Evolutionary conservation across 495 filamentous ascomycete species (phyloP).

Genomic region (Hamigera avellanea): DNA sequence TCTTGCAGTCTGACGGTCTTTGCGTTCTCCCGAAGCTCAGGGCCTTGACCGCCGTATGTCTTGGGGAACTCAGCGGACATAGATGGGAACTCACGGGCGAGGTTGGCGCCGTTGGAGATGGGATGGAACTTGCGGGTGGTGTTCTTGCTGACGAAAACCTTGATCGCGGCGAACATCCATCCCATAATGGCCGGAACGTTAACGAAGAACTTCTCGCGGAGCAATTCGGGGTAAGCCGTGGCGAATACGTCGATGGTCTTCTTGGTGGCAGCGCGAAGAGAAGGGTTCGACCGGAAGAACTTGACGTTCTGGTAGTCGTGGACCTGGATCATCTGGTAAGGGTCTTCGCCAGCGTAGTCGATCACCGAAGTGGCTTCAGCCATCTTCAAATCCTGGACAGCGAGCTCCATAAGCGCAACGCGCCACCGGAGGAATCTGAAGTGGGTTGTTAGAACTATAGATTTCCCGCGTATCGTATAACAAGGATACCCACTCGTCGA

Average conservation of each 20-base stretch:
- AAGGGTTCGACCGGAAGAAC: constrained; percentile 63
- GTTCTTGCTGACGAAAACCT: constrained; percentile 64
- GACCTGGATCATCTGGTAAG: constrained; percentile 79
- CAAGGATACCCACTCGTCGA: constrained; percentile 52
- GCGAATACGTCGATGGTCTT: constrained; percentile 69
- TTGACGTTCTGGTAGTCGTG: constrained; percentile 80
- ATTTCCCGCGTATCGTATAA: background rate
- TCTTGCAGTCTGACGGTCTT: constrained; percentile 19
- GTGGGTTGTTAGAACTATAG: constrained; percentile 6
- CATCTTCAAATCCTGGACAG: constrained; percentile 58
- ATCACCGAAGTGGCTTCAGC: constrained; percentile 55
- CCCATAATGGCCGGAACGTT: constrained; percentile 83
- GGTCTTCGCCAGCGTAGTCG: constrained; percentile 60
- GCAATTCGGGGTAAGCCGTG: constrained; percentile 74
- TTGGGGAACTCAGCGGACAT: constrained; percentile 49
- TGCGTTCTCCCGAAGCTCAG: constrained; percentile 17
- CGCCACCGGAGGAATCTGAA: constrained; percentile 74
- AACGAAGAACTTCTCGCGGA: constrained; percentile 86
- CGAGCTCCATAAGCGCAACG: constrained; percentile 74
- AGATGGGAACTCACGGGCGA: constrained; percentile 51
- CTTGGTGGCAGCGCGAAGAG: constrained; percentile 57
- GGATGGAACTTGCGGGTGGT: constrained; percentile 80
- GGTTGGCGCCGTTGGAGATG: constrained; percentile 59
- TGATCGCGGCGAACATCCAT: constrained; percentile 72
- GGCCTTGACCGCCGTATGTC: constrained; percentile 62